Evolutionary conservation across 331 rosid genomes (phyloP).

Genomic region (Pyrus hybrid): DNA sequence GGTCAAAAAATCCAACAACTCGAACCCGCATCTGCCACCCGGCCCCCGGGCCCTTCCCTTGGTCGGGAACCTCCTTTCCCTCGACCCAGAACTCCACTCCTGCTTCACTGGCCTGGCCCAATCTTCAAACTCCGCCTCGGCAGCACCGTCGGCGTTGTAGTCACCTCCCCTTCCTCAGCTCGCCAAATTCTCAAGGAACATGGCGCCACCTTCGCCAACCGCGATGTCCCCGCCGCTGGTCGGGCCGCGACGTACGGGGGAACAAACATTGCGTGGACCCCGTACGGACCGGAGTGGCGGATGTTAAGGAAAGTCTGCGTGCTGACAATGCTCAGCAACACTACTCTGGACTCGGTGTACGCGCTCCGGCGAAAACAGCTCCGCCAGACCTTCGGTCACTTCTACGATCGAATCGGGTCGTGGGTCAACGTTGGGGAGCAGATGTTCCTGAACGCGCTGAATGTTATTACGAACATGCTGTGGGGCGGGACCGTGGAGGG

Average conservation of each 20-base stretch:
- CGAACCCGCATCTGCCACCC: slow-evolving; percentile 33
- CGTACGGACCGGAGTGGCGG: slow-evolving; percentile 74
- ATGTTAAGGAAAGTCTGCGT: slow-evolving; percentile 65
- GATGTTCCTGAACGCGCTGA: slow-evolving; percentile 46
- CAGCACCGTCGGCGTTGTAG: slow-evolving; percentile 31
- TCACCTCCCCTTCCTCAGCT: slow-evolving; percentile 47
- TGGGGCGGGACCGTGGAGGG: slow-evolving; percentile 75
- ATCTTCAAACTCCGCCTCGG: slow-evolving; percentile 51
- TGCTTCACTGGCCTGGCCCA: slow-evolving; percentile 41
- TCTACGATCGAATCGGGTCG: slow-evolving; percentile 32
- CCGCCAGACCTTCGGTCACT: slow-evolving; percentile 23
- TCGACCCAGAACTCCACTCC: slow-evolving; percentile 68
- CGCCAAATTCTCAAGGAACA: slow-evolving; percentile 56
- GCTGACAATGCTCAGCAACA: slow-evolving; percentile 67
- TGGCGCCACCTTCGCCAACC: slow-evolving; percentile 67
- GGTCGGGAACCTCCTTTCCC: slow-evolving; percentile 58
- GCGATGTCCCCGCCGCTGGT: slow-evolving; percentile 51
- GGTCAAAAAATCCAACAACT: slow-evolving; percentile 1
- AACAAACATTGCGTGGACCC: slow-evolving; percentile 51
- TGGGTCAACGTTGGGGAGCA: slow-evolving; percentile 58
- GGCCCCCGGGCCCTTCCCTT: slow-evolving; percentile 66
- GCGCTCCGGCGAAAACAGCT: slow-evolving; percentile 47
- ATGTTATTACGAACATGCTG: slow-evolving; percentile 57
- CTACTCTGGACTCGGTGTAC: slow-evolving; percentile 54
- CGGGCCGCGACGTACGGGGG: slow-evolving; percentile 39